phyloP scores from a whole-genome alignment of 2,329 filamentous ascomycete genomes.

The Xylariaceae sp. region DNA sequence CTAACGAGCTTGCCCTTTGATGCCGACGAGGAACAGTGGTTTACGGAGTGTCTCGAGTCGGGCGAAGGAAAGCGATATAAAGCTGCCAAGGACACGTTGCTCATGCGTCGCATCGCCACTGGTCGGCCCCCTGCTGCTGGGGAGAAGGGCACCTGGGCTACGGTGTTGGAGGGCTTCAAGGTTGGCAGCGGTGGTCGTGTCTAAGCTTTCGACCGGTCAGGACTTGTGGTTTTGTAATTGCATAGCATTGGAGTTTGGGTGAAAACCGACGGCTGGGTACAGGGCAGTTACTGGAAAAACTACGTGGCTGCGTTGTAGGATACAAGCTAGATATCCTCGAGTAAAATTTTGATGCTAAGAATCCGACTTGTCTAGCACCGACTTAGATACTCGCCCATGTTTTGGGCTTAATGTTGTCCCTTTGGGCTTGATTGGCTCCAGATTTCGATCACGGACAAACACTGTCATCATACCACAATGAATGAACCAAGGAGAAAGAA shows the following conservation, averaged over 20 bases:
- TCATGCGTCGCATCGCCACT: constrained; percentile 68
- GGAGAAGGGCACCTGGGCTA: constrained; percentile 47
- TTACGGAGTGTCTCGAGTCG: constrained; percentile 62
- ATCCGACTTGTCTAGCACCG: no score
- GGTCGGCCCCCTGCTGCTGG: constrained; percentile 50
- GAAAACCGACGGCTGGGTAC: no score
- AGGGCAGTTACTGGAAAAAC: constrained; percentile 1
- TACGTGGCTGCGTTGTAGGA: not conserved
- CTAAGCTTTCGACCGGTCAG: constrained; percentile 10
- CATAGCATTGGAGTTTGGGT: constrained; percentile 30
- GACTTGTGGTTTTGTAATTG: constrained; percentile 10
- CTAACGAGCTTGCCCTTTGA: constrained; percentile 71
- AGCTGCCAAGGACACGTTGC: constrained; percentile 66
- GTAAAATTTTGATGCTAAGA: not conserved
- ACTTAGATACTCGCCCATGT: no score
- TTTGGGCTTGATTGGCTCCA: no score
- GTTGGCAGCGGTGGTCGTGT: constrained; percentile 36
- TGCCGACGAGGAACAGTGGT: constrained; percentile 66
- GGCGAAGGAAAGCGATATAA: constrained; percentile 62
- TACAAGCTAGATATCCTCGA: not conserved
- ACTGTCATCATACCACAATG: no score
- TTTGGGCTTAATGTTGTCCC: no score
- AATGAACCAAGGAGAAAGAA: no score
- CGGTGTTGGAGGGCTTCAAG: constrained; percentile 49
- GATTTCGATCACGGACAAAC: no score